A percentile compares a stretch with the other conserved stretches of the same genome.
These are phyloP conservation scores for Vickermania spadyakhi DNA, from an alignment of 208 protist genomes.

Conservation along the genomic window DNA sequence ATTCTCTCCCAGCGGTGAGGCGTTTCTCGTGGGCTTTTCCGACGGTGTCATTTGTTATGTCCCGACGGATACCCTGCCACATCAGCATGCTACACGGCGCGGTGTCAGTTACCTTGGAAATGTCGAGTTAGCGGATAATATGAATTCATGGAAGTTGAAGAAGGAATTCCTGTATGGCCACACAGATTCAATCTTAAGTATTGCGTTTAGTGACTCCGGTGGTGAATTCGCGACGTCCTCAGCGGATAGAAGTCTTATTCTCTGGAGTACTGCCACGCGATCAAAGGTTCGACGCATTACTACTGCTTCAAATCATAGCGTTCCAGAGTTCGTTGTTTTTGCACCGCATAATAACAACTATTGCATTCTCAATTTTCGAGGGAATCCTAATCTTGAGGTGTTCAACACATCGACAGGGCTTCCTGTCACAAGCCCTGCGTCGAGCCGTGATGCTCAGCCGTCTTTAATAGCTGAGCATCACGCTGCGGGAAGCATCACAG, in stretches of 20 bases:
- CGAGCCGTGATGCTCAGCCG: not conserved
- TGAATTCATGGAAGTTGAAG: not conserved
- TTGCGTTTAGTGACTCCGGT: constrained; percentile 17
- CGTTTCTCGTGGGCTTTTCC: constrained; percentile 41
- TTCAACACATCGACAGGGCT: constrained; percentile 67
- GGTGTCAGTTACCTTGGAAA: not conserved
- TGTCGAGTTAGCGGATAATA: not conserved
- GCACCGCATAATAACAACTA: constrained; percentile 75
- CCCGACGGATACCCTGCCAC: constrained; percentile 1
- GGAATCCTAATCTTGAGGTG: constrained; percentile 24
- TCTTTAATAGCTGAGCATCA: no score
- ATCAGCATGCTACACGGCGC: constrained; percentile 14
- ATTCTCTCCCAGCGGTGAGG: constrained; percentile 29
- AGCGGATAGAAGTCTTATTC: constrained; percentile 19
- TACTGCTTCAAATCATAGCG: constrained; percentile 2
- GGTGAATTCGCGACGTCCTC: constrained; percentile 19
- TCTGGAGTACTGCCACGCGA: constrained; percentile 15
- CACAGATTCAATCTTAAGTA: constrained; percentile 8
- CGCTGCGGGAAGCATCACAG: constrained; percentile 12
- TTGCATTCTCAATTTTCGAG: constrained; percentile 37
- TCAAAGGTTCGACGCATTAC: constrained; percentile 18
- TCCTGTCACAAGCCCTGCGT: constrained; percentile 19
- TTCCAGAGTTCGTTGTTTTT: constrained; percentile 31
- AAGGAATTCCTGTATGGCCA: constrained; percentile 6
- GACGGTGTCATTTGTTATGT: constrained; percentile 35